A percentile compares a stretch with the other conserved stretches of the same genome.
Evolutionary conservation across 2,329 filamentous ascomycete species (phyloP).

Genomic region (Stromatinia cepivora): DNA sequence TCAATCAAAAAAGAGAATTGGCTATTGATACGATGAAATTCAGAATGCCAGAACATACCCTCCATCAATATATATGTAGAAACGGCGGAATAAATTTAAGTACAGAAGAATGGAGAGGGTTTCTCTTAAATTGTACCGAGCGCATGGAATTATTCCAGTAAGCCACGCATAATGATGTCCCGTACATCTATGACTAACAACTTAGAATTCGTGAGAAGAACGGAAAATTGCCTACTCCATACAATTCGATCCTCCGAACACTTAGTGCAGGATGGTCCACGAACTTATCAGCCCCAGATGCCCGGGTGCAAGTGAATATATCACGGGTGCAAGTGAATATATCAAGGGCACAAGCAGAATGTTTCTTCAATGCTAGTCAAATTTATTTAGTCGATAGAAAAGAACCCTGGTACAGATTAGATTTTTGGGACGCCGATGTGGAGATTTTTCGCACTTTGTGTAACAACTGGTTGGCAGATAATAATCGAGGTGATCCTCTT

Average conservation of each 20-base stretch:
- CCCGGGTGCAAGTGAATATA: background rate
- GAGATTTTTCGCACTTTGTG: background rate
- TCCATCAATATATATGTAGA: conserved; percentile 14
- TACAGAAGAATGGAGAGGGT: conserved; percentile 18
- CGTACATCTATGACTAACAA: background rate
- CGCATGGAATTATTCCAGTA: conserved; percentile 11
- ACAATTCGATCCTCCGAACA: conserved; percentile 3
- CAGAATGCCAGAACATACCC: conserved; percentile 17
- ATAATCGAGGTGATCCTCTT: background rate
- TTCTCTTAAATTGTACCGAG: conserved; percentile 10
- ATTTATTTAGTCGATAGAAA: conserved; percentile 12
- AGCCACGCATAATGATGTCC: background rate
- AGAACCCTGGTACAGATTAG: conserved; percentile 9
- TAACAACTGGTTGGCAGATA: background rate
- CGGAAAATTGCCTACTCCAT: conserved; percentile 11
- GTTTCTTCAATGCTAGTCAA: background rate
- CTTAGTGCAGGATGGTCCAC: conserved; percentile 3
- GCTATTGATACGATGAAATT: conserved; percentile 22
- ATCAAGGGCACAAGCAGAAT: background rate
- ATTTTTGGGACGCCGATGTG: conserved; percentile 20
- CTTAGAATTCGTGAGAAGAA: conserved; percentile 2
- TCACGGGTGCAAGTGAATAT: background rate
- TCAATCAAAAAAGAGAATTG: background rate
- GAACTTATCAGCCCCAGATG: too few relatives aligned
- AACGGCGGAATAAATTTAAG: conserved; percentile 7